These are phyloP conservation scores for Chytriomyces sp. DNA, from an alignment of 192 early-diverging fungal species.

Conservation along the genomic window DNA sequence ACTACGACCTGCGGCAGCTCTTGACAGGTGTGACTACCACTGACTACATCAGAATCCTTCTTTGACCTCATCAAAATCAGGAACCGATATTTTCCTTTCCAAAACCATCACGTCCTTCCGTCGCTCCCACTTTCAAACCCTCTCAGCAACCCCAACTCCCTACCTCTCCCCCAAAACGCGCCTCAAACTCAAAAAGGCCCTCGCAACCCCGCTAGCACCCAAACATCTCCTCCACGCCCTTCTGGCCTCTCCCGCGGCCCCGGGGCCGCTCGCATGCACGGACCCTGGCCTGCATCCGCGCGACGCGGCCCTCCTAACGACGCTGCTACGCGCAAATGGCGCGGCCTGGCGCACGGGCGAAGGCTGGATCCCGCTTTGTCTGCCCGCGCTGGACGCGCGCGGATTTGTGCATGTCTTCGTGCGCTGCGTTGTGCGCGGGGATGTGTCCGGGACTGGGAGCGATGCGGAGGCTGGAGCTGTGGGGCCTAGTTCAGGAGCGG, in stretches of 20 bases:
- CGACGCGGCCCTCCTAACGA: conserved; percentile 83
- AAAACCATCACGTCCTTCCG: conserved; percentile 72
- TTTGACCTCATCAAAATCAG: conserved; percentile 23
- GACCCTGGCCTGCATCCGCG: conserved; percentile 78
- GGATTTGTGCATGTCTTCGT: conserved; percentile 90
- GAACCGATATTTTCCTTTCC: conserved; percentile 81
- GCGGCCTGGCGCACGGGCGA: conserved; percentile 71
- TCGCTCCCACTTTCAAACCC: conserved; percentile 69
- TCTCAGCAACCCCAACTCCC: conserved; percentile 78
- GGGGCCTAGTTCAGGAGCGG: not conserved
- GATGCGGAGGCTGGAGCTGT: not conserved
- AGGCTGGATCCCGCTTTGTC: conserved; percentile 92
- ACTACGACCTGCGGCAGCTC: conserved; percentile 85
- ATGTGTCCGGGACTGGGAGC: not conserved
- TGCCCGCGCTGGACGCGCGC: conserved; percentile 82
- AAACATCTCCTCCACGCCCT: conserved; percentile 73
- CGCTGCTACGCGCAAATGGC: conserved; percentile 73
- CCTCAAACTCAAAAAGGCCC: conserved; percentile 65
- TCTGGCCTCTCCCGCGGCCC: conserved; percentile 62
- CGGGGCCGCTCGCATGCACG: conserved; percentile 68
- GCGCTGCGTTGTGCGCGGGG: conserved; percentile 64
- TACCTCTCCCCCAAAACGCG: conserved; percentile 68
- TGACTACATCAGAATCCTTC: not conserved
- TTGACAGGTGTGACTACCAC: conserved; percentile 41
- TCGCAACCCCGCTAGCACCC: conserved; percentile 37